Percentiles rank a stretch among this genome's conserved stretches.
phyloP scores from a whole-genome alignment of 1,284 basidiomycete species.

The Hypsizygus ulmarius region DNA sequence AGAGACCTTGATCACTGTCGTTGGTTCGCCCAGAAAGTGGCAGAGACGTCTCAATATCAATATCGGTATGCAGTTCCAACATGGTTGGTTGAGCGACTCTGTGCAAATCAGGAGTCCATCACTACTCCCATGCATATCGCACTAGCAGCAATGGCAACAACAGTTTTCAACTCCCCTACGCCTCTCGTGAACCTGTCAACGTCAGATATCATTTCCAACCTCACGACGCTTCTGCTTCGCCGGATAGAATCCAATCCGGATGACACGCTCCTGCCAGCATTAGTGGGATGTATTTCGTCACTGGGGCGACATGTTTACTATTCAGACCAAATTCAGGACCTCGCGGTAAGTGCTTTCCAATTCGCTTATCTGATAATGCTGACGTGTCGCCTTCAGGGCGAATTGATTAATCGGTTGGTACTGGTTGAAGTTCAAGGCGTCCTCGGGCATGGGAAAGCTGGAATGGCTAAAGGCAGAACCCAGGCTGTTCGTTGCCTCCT shows the following conservation, averaged over 20 bases:
- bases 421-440: constrained; percentile 66
- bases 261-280: constrained; percentile 68
- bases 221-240: constrained; percentile 74
- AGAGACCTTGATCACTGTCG: constrained; percentile 69
- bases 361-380: not conserved
- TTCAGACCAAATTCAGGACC: constrained; percentile 94
- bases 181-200: constrained; percentile 90
- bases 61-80: constrained; percentile 91
- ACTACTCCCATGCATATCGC: constrained; percentile 61
- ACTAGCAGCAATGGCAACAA: constrained; percentile 81
- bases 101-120: constrained; percentile 62
- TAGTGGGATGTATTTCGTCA: constrained; percentile 82
- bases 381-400: constrained; percentile 44
- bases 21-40: constrained; percentile 78
- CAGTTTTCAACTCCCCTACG: constrained; percentile 78
- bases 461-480: constrained; percentile 47
- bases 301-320: constrained; percentile 92
- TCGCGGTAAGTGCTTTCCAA: constrained; percentile 49
- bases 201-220: constrained; percentile 80
- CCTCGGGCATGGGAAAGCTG: constrained; percentile 42
- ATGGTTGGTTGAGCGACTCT: constrained; percentile 78
- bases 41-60: constrained; percentile 87
- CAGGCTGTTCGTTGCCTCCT: constrained; percentile 76
- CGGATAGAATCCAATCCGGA: constrained; percentile 61
- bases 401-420: constrained; percentile 77